Base-by-base conservation (phyloP, 2,329 filamentous ascomycete genomes). In the Clarireedia homoeocarpa region DNA sequence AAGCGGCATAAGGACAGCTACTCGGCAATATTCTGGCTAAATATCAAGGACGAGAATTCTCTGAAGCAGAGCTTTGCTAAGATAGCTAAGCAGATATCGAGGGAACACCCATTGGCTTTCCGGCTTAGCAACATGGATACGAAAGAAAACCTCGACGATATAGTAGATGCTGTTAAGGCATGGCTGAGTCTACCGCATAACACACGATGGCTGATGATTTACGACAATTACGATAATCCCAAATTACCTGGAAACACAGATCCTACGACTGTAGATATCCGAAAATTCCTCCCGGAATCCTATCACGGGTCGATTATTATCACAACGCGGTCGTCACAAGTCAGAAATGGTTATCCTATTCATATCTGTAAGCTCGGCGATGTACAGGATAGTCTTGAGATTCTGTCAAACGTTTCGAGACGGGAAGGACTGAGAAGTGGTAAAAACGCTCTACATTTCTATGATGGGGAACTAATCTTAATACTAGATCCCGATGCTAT, bases 1-100 rank as follows among this genome's bases (percentile, higher is more conserved):
- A 51, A 42, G 34, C 48, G 48, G 34, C 15, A 51, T 15, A 51
- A 51, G 34, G 48, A 51, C n/a, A 26, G 23, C 6, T 51, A 51
- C 36, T 51, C 48, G 48, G 48, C 30, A 23, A 51, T 51, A 51
- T 51, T 51, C 34, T 51, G 48, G 48, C 48, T 51, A 12, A 51
- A 51, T 23, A 42, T 40, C 17, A 51, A 51, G 10, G 30, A 51
- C n/a, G 48, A 51, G 34, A 20, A 51, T 42, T 51, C 48, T 39
- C n/a, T 51, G 48, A 51, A 51, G 9, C 34, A 51, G 27, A 51
- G 48, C 48, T 51, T 51, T 51, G 23, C 30, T 40, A 40, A 40
- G 34, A 10, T 40, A 7, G 48, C 34, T 1, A 51, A 17, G n/a
- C 48, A 51, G 20, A 51, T 51, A 40, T 40, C 20, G n/a, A 4